Evolutionary conservation across 1,284 basidiomycete species (phyloP).

Genomic region (Trichosporon sp.): DNA sequence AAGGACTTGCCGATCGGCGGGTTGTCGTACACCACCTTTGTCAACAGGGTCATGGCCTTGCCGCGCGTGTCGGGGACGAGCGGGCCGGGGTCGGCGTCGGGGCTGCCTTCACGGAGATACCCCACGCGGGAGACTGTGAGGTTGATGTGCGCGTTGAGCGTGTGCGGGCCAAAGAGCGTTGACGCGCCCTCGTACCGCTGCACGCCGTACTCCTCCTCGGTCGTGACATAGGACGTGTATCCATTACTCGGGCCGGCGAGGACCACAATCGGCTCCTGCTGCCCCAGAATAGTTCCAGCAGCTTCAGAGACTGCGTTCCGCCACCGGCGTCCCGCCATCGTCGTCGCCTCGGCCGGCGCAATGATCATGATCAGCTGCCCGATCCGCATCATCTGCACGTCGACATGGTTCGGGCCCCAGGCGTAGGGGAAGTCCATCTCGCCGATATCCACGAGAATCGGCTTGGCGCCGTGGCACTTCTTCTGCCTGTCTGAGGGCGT

Average conservation of each 20-base stretch:
- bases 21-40: conserved; percentile 26
- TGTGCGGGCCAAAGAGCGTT: conserved; percentile 27
- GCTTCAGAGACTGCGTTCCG: conserved; percentile 23
- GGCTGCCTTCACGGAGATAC: conserved; percentile 12
- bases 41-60: conserved; percentile 14
- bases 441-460: conserved; percentile 29
- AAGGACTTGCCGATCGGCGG: conserved; percentile 21
- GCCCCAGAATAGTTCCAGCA: neutral
- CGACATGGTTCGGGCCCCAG: conserved; percentile 29
- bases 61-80: conserved; percentile 23
- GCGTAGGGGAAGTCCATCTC: conserved; percentile 28
- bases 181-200: conserved; percentile 34
- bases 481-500: conserved; percentile 19
- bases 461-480: conserved; percentile 29
- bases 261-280: conserved; percentile 26
- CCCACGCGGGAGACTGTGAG: conserved; percentile 21
- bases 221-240: conserved; percentile 26
- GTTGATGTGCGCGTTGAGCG: conserved; percentile 30
- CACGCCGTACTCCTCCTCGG: conserved; percentile 29
- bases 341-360: conserved; percentile 27
- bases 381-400: conserved; percentile 27
- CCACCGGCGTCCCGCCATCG: conserved; percentile 29
- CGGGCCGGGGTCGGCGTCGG: neutral
- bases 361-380: conserved; percentile 32
- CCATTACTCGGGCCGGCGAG: conserved; percentile 31